Percentiles rank a stretch among this genome's conserved stretches.
Conservation (phyloP, 257 asterid genomes). For the Lavandula angustifolia region DNA sequence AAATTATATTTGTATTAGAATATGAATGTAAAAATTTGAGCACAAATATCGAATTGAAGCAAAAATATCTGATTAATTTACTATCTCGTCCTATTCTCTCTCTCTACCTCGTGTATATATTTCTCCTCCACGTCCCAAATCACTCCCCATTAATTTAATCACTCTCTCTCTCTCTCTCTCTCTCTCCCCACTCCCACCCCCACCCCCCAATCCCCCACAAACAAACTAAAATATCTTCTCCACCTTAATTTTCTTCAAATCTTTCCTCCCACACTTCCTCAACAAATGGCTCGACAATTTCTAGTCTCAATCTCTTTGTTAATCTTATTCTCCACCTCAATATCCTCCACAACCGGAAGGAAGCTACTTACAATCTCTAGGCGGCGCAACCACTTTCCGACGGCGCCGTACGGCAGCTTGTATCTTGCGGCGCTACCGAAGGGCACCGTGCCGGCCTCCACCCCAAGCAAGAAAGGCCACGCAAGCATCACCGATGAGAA, state of each 20-base stretch:
- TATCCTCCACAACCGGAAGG: constrained; percentile 41
- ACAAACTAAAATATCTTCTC: background rate
- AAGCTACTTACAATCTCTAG: constrained; percentile 32
- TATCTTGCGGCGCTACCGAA: constrained; percentile 50
- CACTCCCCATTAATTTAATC: constrained; percentile 31
- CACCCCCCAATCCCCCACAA: no score
- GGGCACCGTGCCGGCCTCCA: constrained; percentile 47
- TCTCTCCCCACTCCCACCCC: no score
- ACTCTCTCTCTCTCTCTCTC: background rate
- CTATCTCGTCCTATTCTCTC: no score
- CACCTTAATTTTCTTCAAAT: background rate
- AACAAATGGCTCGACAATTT: constrained; percentile 33
- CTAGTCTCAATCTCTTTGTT: constrained; percentile 31
- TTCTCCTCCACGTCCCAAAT: constrained; percentile 7
- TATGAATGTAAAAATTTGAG: no score
- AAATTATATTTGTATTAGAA: no score
- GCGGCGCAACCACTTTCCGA: constrained; percentile 17
- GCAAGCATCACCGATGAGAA: constrained; percentile 38
- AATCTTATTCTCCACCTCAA: constrained; percentile 31
- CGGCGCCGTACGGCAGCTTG: constrained; percentile 29
- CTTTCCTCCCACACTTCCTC: background rate
- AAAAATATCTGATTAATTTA: no score
- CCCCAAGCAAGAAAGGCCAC: constrained; percentile 58
- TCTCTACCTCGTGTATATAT: constrained; percentile 6
- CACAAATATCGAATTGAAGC: no score